Evolutionary conservation across 441 rosid species (phyloP), one percentile per base, ranked within the genome.

Genomic region (Croton laevigatus): DNA sequence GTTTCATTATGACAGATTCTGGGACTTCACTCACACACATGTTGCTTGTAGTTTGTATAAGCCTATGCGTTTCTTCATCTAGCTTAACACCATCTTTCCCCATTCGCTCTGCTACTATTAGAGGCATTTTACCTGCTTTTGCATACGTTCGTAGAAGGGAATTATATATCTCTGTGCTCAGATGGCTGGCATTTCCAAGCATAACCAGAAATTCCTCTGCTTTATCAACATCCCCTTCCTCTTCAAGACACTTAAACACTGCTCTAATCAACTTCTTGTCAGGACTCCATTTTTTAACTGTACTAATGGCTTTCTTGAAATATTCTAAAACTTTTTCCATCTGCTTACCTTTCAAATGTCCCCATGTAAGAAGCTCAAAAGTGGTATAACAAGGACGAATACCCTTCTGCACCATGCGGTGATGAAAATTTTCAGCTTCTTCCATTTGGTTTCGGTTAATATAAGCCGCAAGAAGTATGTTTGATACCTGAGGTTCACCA

Each of bases 341-440:
- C 52, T 79, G 79, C 65, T 79, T 83, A 34, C 59, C 73, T 73
- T 85, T 85, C 76, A 92, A 72, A 80, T 85, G 83, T 37, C 86
- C 94, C 87, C 91, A 80, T 0, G 91, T 78, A 64, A 92, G 88
- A 75, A 89, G 93, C 73, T 93, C 93, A 93, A 91, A 92, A 57
- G 98, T 87, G 11, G 93, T 85, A 76, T 92, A 90, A 75, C 81
- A 79, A 13, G 93, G 89, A 59, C 73, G 83, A 49, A 88, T 75
- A 60, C 85, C 86, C 73, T 88, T 88, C 66, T 81, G 76, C 22
- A 83, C 75, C 63, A 89, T 86, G 17, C 71, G 81, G 42, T 80
- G 68, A 71, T 76, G 81, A 70, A 94, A 78, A 5, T 69, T 75
- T 77, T 85, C 88, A 44, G 93, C 97, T 42, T 69, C 74, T 65